Conservation (phyloP, 345 rosid species). For the Eucalyptus erythrocorys region DNA sequence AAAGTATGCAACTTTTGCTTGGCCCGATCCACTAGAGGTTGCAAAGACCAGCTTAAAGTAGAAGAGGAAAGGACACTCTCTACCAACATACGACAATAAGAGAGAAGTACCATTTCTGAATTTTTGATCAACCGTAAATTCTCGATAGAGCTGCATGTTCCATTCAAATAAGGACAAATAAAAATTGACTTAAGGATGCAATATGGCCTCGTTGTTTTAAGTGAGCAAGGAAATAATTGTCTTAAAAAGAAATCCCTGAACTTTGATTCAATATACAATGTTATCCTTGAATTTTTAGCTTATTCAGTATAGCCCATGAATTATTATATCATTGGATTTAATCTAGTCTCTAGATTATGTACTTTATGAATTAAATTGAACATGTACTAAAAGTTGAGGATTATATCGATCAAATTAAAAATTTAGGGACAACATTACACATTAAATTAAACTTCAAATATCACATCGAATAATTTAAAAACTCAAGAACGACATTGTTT, state of each 20-base stretch:
- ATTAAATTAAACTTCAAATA: too few relatives aligned
- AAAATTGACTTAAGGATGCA: background rate
- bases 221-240: background rate
- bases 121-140: background rate
- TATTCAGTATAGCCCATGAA: background rate
- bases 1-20: too few relatives aligned
- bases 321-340: background rate
- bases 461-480: background rate
- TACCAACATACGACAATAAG: too few relatives aligned
- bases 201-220: background rate
- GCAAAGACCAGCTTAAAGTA: too few relatives aligned
- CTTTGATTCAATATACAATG: rapidly evolving
- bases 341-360: background rate
- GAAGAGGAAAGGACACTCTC: too few relatives aligned
- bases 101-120: too few relatives aligned
- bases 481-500: rapidly evolving
- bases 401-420: background rate
- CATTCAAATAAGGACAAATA: background rate
- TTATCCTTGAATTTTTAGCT: rapidly evolving
- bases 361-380: background rate
- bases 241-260: background rate
- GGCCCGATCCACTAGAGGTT: too few relatives aligned
- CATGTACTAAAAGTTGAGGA: rapidly evolving
- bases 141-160: background rate
- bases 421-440: rapidly evolving